Conservation (phyloP, 2,329 filamentous ascomycete genomes). For the Ascochyta rabiei region DNA sequence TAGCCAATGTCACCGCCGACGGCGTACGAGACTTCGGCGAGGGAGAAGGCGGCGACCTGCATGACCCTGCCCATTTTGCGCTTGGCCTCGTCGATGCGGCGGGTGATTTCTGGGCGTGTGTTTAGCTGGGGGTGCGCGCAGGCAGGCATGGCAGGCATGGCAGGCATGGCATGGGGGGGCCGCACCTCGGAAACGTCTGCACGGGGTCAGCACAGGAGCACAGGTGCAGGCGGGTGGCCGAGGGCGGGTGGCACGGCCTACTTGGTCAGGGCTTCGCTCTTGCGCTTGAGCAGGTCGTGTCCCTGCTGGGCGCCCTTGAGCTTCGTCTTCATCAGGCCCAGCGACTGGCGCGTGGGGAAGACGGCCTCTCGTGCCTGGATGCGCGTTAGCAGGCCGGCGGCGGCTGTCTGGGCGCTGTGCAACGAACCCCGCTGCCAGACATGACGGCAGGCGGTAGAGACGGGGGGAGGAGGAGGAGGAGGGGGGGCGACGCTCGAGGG, state of each 20-base stretch:
- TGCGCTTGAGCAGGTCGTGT: constrained; percentile 93
- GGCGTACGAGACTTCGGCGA: constrained; percentile 96
- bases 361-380: constrained; percentile 88
- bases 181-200: constrained; percentile 85
- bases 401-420: no score
- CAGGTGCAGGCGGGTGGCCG: background rate
- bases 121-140: background rate
- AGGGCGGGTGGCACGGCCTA: constrained; percentile 51
- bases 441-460: constrained; percentile 52
- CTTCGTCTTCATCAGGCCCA: constrained; percentile 97
- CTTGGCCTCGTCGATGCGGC: constrained; percentile 97
- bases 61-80: constrained; percentile 99
- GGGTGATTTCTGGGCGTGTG: constrained; percentile 74
- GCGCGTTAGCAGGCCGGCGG: constrained; percentile 33
- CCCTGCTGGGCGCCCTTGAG: constrained; percentile 81
- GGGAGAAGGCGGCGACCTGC: constrained; percentile 97
- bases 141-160: constrained; percentile 11
- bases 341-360: constrained; percentile 95
- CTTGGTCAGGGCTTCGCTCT: constrained; percentile 98
- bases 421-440: constrained; percentile 61
- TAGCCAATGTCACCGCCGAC: constrained; percentile 93
- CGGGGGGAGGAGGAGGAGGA: no score
- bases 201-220: background rate
- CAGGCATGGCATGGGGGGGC: constrained; percentile 17
- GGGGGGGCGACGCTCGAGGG: no score